Base-by-base conservation (phyloP, 2,329 filamentous ascomycete species). In the Metarhizium sp. region DNA sequence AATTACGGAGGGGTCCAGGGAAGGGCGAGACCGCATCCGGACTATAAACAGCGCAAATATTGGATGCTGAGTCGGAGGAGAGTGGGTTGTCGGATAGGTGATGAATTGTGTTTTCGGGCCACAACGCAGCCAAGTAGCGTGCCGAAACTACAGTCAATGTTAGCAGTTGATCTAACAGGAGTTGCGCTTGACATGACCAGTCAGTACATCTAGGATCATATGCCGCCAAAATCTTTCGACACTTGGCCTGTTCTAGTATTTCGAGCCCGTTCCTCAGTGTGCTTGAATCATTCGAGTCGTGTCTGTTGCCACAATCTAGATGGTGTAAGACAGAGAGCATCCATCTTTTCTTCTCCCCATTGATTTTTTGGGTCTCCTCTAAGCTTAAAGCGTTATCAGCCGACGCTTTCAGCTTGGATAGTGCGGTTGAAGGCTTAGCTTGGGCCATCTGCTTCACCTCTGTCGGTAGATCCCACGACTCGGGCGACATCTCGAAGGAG, bases 251-350 rank as follows among this genome's bases (percentile, higher is more conserved):
- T 30, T 29, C 20, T 36, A 6, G 47, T 10, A 50, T 20, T 32
- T 51, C 30, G 13, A 18, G 18, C 14, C 45, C 45, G 20, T 29
- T 30, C 8, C 3, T 42, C 18, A 16, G 14, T 10, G n/a, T 18
- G 13, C 16, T 55, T 29, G 42, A 25, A 8, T 29, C 38, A 1
- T 16, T 20, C 7, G 20, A 30, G 11, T 53, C 50, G 11, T n/a
- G 42, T 18, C 53, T 47, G 25, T 38, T 13, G 5, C 47, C 36
- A 36, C 73, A 72, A 42, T 73, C 75, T 62, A 75, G 71, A 59
- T 71, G 72, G 58, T 76, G 74, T 53, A 87, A 68, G 1, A 76
- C 76, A 32, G 78, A 82, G 38, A 85, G 71, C 71, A 90, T 78
- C 82, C 82, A 85, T 29, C 59, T 59, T 43, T 54, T 57, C 11